These are phyloP conservation scores for Aspergillus taichungensis DNA, from an alignment of 495 filamentous ascomycete genomes.

Conservation along the genomic window DNA sequence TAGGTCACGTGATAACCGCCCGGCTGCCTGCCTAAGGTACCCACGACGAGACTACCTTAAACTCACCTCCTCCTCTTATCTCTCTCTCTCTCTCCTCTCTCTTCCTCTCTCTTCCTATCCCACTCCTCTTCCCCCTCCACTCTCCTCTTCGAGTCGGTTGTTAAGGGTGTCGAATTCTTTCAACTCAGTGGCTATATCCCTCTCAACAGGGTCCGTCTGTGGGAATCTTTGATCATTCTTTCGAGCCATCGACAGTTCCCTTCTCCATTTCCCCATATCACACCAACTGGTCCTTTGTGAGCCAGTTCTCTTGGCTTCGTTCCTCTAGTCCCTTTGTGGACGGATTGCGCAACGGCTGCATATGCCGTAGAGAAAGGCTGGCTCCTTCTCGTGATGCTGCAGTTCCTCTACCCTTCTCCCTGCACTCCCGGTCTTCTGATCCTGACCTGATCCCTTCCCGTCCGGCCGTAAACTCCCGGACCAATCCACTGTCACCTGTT, in stretches of 20 bases:
- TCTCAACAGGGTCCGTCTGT: no score
- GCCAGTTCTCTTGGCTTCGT: not conserved
- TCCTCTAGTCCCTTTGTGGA: slow-evolving; percentile 1
- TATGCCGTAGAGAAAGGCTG: slow-evolving; percentile 38
- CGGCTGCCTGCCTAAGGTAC: not conserved
- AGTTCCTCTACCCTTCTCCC: slow-evolving; percentile 32
- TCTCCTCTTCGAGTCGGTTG: not conserved
- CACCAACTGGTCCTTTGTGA: not conserved
- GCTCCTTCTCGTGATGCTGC: slow-evolving; percentile 38
- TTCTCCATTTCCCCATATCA: not conserved
- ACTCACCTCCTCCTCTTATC: not conserved
- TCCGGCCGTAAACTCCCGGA: slow-evolving; percentile 1
- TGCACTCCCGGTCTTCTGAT: slow-evolving; percentile 18
- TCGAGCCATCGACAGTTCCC: no score
- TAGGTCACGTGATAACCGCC: slow-evolving; percentile 7
- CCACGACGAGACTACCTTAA: not conserved
- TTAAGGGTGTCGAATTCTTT: no score
- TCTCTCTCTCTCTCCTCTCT: not conserved
- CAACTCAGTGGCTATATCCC: no score
- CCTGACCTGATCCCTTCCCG: slow-evolving; percentile 20
- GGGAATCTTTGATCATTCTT: no score
- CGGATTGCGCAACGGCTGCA: slow-evolving; percentile 27
- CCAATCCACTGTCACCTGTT: slow-evolving; percentile 6
- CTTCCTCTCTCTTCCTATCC: not conserved
- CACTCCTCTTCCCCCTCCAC: not conserved